These are phyloP conservation scores for Candida dendrica DNA, from an alignment of 805 yeast species.

Conservation along the genomic window DNA sequence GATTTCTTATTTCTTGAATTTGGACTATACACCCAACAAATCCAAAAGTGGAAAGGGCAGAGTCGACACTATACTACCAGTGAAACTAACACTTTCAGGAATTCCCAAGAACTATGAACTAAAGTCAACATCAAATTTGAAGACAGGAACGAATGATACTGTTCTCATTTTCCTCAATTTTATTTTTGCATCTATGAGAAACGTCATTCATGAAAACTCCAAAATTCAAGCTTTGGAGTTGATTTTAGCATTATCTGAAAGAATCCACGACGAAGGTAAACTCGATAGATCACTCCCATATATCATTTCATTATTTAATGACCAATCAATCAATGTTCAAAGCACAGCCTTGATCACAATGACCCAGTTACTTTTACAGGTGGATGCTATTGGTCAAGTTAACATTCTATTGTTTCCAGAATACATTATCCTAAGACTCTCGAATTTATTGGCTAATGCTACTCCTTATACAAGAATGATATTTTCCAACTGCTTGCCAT, in stretches of 20 bases:
- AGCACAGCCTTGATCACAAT: constrained; percentile 56
- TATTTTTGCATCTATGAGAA: constrained; percentile 52
- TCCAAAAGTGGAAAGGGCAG: constrained; percentile 1
- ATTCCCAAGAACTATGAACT: constrained; percentile 39
- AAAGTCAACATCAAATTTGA: constrained; percentile 23
- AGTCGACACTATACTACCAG: constrained; percentile 20
- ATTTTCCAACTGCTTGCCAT: constrained; percentile 69
- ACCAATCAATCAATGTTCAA: constrained; percentile 57
- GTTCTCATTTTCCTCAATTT: constrained; percentile 52
- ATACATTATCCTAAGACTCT: constrained; percentile 68
- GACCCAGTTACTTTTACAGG: constrained; percentile 60
- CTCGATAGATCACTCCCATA: constrained; percentile 83
- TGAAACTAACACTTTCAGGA: constrained; percentile 45
- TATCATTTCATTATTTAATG: constrained; percentile 65
- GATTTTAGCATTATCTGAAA: constrained; percentile 68
- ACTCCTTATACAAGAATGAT: constrained; percentile 48
- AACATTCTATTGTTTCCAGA: constrained; percentile 77
- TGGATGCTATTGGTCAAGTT: constrained; percentile 61
- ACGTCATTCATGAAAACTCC: constrained; percentile 52
- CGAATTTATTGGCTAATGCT: constrained; percentile 32
- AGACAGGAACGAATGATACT: constrained; percentile 32
- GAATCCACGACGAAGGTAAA: constrained; percentile 74
- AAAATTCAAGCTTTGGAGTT: constrained; percentile 69
- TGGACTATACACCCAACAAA: constrained; percentile 19
- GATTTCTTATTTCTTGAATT: constrained; percentile 34